Evolutionary conservation across 441 rosid genomes (phyloP), one percentile per base, ranked within the genome.

Genomic region (Pelargonium citronellum): DNA sequence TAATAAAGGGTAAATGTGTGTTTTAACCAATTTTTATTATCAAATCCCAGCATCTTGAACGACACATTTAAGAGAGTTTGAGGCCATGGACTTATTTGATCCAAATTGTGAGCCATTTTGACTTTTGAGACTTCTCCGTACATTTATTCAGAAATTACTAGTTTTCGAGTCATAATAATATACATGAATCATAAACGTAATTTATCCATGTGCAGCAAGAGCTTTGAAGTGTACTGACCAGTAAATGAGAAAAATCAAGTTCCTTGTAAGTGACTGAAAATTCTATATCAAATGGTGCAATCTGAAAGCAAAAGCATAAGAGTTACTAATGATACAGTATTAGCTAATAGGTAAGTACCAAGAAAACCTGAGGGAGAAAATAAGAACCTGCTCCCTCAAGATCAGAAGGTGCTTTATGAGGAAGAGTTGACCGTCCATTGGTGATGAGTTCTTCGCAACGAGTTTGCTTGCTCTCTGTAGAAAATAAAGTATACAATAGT

Each of bases 261-360:
- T 94, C 97, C 89, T 95, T 95, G 88, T 95, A 84, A 20, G 96
- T 91, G 76, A 90, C 96, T 2, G 91, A 89, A 82, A 95, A 95
- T 74, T 95, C 99, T 71, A 95, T 91, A 81, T 91, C 97, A 80
- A 90, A 95, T 73, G 96, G 96, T 7, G 99, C 91, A 81, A 91
- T 95, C 99, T 91, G 89, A 61, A 79, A 75, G 67, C 63, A 66
- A 78, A 66, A 73, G 68, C 30, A 62, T 39, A 17, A 49, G 62
- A 64, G 81, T 71, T 63, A 67, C 24, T 47, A 64, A 62, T 57
- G 71, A 69, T 51, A 30, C 60, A 69, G 34, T 10, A 60, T 16
- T 61, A 61, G 64, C 5, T 49, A 39, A 66, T 66, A 41, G 9
- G 76, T 53, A 72, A 65, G 64, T 47, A 77, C 58, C 34, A 76